Evolutionary conservation across 352 stramenopile species (phyloP), one percentile per base, ranked within the genome.

Genomic region (Phytopythium ostracodes): DNA sequence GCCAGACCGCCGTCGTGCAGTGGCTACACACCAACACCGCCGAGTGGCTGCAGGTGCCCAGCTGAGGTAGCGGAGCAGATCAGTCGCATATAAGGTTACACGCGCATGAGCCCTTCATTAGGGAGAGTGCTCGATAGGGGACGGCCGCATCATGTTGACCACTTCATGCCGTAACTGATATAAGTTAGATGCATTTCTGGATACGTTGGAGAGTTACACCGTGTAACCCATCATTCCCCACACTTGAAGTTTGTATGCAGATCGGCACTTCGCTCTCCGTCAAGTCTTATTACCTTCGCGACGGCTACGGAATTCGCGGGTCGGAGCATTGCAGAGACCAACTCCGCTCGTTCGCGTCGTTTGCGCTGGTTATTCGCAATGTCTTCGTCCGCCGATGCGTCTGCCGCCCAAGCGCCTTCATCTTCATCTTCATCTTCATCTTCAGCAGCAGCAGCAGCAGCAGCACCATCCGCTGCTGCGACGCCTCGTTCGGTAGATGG

Each of bases 11-110:
- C 0, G 46, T 68, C 10, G 52, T 70, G n/a, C 46, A 67, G 33
- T 75, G 68, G 68, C 65, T 72, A 7, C 50, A 56, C 50, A 22
- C 15, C 20, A 36, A 56, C 27, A 55, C 49, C n/a, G 25, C 24
- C 49, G 27, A 55, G 24, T 55, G 49, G 49, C 22, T 55, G 2
- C 27, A 55, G 27, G n/a, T 27, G 6, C 24, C n/a, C 27, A 38
- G 10, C 33, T 38, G 33, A 38, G 1, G 29, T 3, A 33, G 29
- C 3, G 29, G 29, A 7, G 29, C 33, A 14, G 7, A 11, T 38
- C 33, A 38, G 6, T 15, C 33, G 10, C 33, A 14, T 2, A 38
- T 38, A 38, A n/a, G n/a, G n/a, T n/a, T 14, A 38, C 33, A 10
- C 33, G 33, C 33, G n/a, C n/a, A n/a, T n/a, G n/a, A n/a, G n/a